Evolutionary conservation across 2,329 filamentous ascomycete genomes (phyloP).

Genomic region (Xylogone sp.): DNA sequence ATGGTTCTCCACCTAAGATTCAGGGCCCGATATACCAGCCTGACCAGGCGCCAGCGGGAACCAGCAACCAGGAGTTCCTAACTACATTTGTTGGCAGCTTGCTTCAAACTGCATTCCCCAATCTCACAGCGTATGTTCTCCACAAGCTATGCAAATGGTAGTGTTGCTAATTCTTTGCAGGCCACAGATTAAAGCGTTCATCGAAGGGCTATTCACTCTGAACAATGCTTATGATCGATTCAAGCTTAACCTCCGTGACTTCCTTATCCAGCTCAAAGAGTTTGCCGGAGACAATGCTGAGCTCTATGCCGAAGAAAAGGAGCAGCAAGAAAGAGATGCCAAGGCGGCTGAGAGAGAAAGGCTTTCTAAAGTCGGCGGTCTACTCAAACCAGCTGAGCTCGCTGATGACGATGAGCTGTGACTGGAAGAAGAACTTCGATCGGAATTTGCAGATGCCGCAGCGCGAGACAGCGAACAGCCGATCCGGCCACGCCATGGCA

Average conservation of each 20-base stretch:
- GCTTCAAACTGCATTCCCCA: constrained; percentile 86
- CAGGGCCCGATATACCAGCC: constrained; percentile 84
- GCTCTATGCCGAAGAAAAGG: constrained; percentile 89
- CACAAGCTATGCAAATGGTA: not conserved
- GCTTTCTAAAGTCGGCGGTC: constrained; percentile 88
- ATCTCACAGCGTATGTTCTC: constrained; percentile 75
- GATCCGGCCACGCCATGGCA: constrained; percentile 15
- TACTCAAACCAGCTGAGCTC: constrained; percentile 96
- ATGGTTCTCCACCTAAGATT: constrained; percentile 73
- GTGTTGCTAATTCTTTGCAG: constrained; percentile 45
- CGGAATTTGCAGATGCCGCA: constrained; percentile 39
- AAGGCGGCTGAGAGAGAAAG: constrained; percentile 88
- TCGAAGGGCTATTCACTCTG: constrained; percentile 81
- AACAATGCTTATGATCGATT: constrained; percentile 92
- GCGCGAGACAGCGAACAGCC: constrained; percentile 7
- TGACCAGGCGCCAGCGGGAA: constrained; percentile 79
- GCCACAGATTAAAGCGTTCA: constrained; percentile 83
- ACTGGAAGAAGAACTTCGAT: constrained; percentile 68
- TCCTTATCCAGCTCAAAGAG: constrained; percentile 95
- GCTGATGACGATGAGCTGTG: constrained; percentile 84
- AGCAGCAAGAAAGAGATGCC: constrained; percentile 81
- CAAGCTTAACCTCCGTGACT: constrained; percentile 93
- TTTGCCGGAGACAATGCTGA: constrained; percentile 95
- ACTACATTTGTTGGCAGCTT: constrained; percentile 82
- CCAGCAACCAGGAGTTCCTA: constrained; percentile 86